These are phyloP conservation scores for Ramularia collo-cygni DNA, from an alignment of 2,329 filamentous ascomycete genomes.

Conservation along the genomic window DNA sequence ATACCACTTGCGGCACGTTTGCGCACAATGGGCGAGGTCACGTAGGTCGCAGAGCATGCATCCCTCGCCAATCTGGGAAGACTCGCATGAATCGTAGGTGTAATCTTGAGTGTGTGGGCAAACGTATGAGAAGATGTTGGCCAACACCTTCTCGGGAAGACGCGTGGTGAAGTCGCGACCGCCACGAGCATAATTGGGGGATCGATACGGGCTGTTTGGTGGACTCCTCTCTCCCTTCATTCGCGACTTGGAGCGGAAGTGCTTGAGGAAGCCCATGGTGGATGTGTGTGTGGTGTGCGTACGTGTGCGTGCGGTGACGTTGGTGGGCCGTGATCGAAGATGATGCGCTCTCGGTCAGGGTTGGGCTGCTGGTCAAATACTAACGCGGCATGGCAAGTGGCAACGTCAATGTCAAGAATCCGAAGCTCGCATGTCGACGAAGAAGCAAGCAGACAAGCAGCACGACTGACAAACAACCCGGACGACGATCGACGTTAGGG, in stretches of 20 bases:
- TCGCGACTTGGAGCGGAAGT: slow-evolving; percentile 39
- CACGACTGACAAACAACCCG: too few relatives aligned
- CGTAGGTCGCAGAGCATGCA: slow-evolving; percentile 94
- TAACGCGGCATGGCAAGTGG: too few relatives aligned
- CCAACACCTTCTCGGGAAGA: slow-evolving; percentile 63
- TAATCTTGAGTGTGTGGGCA: slow-evolving; percentile 77
- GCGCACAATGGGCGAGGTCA: slow-evolving; percentile 73
- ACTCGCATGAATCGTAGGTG: slow-evolving; percentile 75
- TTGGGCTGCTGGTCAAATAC: too few relatives aligned
- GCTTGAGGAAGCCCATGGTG: slow-evolving; percentile 45
- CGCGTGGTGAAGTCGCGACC: slow-evolving; percentile 37
- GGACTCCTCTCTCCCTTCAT: slow-evolving; percentile 31
- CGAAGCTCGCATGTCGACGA: too few relatives aligned
- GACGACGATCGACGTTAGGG: too few relatives aligned
- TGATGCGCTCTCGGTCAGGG: too few relatives aligned
- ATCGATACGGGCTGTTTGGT: slow-evolving; percentile 26
- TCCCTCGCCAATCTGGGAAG: slow-evolving; percentile 66
- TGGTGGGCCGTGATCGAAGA: too few relatives aligned
- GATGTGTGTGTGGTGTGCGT: slow-evolving; percentile 3
- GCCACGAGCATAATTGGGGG: slow-evolving; percentile 15
- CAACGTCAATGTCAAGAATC: too few relatives aligned
- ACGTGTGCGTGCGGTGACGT: too few relatives aligned
- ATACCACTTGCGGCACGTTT: slow-evolving; percentile 68
- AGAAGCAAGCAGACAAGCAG: too few relatives aligned
- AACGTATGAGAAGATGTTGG: slow-evolving; percentile 70